These are phyloP conservation scores for Herpetomonas samuelpessoai DNA, from an alignment of 208 protist species.

Conservation along the genomic window DNA sequence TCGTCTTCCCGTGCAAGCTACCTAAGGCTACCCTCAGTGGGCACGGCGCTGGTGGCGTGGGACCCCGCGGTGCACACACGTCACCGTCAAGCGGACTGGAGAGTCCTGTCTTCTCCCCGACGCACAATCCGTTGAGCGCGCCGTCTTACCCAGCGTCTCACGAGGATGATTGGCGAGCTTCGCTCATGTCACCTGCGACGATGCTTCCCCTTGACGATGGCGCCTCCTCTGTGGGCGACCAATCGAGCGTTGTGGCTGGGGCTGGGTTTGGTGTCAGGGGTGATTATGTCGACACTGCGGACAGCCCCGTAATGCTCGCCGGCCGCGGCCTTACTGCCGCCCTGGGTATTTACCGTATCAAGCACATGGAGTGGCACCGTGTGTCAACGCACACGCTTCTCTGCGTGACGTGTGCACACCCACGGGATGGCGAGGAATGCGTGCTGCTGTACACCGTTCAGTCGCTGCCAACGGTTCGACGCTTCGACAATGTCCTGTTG, in stretches of 20 bases:
- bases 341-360: constrained; percentile 47
- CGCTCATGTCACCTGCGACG: background rate
- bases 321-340: constrained; percentile 50
- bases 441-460: constrained; percentile 73
- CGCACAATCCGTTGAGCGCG: background rate
- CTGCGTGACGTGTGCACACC: constrained; percentile 63
- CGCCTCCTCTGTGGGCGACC: background rate
- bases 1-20: constrained; percentile 53
- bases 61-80: background rate
- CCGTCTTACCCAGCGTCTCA: background rate
- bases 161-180: background rate
- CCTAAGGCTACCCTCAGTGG: background rate
- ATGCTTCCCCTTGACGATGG: background rate
- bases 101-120: background rate
- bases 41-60: background rate
- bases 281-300: background rate
- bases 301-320: constrained; percentile 19
- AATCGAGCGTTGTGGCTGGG: background rate
- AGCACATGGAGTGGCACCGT: constrained; percentile 60
- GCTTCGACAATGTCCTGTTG: constrained; percentile 31
- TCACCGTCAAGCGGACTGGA: background rate
- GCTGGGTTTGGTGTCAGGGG: background rate
- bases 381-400: constrained; percentile 63
- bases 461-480: constrained; percentile 27
- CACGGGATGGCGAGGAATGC: constrained; percentile 24